Conservation (phyloP, 2,329 filamentous ascomycete genomes). For the Aspergillus sp. region DNA sequence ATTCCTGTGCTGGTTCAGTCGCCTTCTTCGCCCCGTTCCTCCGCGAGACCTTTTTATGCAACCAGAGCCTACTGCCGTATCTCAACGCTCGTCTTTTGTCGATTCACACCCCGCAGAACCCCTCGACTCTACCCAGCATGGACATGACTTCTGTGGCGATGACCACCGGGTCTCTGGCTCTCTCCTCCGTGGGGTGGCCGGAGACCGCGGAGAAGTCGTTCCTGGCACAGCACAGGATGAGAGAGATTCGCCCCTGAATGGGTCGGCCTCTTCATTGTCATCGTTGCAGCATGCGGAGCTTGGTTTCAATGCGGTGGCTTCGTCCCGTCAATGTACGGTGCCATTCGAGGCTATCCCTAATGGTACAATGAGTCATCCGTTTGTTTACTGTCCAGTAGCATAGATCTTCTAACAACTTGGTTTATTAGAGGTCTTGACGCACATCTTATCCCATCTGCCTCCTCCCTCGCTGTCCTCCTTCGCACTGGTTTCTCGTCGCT, state of each 20-base stretch:
- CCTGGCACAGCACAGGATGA: slow-evolving; percentile 15
- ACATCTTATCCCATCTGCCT: slow-evolving; percentile 81
- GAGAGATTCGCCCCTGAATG: slow-evolving; percentile 19
- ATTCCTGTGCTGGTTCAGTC: slow-evolving; percentile 48
- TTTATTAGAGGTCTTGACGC: slow-evolving; percentile 73
- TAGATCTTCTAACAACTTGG: slow-evolving; percentile 7
- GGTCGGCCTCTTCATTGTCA: slow-evolving; percentile 31
- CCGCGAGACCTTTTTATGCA: slow-evolving; percentile 54
- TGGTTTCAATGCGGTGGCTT: slow-evolving; percentile 45
- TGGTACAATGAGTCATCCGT: slow-evolving; percentile 46
- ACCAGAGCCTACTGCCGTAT: slow-evolving; percentile 48
- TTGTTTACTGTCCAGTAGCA: slow-evolving; percentile 1
- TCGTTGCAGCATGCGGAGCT: slow-evolving; percentile 40
- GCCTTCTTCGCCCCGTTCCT: slow-evolving; percentile 23
- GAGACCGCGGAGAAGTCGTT: slow-evolving; percentile 21
- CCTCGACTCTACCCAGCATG: slow-evolving; percentile 49
- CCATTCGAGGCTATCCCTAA: slow-evolving; percentile 64
- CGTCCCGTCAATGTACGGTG: slow-evolving; percentile 36
- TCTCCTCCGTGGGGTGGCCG: slow-evolving; percentile 34
- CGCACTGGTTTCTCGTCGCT: slow-evolving; percentile 77
- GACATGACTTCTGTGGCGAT: slow-evolving; percentile 42
- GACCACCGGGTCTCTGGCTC: slow-evolving; percentile 33
- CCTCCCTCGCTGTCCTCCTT: slow-evolving; percentile 75
- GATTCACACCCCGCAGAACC: slow-evolving; percentile 30
- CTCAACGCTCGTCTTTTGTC: slow-evolving; percentile 37